phyloP scores from a whole-genome alignment of 2,329 filamentous ascomycete genomes.

The Beauveria pseudobassiana region DNA sequence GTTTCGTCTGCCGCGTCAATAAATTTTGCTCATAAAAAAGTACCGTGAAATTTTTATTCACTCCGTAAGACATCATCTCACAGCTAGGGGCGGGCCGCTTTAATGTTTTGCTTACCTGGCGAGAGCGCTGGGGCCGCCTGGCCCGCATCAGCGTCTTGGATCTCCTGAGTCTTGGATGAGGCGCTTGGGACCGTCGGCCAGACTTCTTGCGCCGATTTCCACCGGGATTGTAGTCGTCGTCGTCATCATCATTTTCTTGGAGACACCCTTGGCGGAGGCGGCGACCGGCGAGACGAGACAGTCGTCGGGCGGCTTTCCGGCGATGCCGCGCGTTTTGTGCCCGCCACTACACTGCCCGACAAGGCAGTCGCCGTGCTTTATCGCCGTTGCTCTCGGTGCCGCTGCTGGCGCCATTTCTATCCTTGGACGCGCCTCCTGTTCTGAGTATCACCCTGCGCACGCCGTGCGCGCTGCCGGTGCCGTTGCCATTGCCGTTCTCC shows the following conservation, averaged over 20 bases:
- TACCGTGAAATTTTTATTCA: not conserved
- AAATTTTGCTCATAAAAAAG: conserved; percentile 36
- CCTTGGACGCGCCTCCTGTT: conserved; percentile 22
- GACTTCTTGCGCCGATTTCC: conserved; percentile 24
- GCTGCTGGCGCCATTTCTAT: conserved; percentile 16
- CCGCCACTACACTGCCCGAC: conserved; percentile 3
- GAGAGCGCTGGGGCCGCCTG: conserved; percentile 5
- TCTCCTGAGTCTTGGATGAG: conserved; percentile 15
- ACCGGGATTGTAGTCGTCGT: conserved; percentile 38
- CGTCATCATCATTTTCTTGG: conserved; percentile 31
- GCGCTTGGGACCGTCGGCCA: not conserved
- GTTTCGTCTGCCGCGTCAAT: conserved; percentile 52
- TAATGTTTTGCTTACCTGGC: conserved; percentile 9
- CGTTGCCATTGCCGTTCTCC: conserved; percentile 19
- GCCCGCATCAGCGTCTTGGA: not conserved
- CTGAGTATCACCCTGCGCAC: conserved; percentile 41
- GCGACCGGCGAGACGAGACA: conserved; percentile 19
- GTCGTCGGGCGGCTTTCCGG: not conserved
- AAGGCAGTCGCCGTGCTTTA: not conserved
- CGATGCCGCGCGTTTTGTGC: conserved; percentile 12
- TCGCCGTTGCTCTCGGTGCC: conserved; percentile 16
- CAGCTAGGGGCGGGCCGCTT: not conserved
- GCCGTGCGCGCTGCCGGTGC: conserved; percentile 14
- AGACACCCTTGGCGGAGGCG: conserved; percentile 16
- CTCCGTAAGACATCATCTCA: not conserved